These are phyloP conservation scores for Solanum clarkiae DNA, from an alignment of 257 asterid species.

Conservation along the genomic window DNA sequence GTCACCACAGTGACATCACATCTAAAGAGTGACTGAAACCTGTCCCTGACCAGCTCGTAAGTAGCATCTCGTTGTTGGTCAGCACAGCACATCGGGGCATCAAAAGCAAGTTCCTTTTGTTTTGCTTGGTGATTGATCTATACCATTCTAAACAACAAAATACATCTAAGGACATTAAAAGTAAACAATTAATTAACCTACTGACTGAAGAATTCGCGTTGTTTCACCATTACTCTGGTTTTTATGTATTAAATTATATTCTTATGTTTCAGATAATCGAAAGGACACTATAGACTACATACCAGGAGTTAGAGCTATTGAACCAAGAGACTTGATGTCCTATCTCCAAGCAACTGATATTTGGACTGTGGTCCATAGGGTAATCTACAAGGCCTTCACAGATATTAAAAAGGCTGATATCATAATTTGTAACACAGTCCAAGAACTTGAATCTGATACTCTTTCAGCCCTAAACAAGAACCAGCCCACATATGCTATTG, in stretches of 20 bases:
- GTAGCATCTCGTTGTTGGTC: neutral
- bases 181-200: too few relatives aligned
- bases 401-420: slow-evolving; percentile 41
- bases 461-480: slow-evolving; percentile 36
- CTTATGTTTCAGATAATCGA: slow-evolving; percentile 23
- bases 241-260: neutral
- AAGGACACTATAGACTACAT: slow-evolving; percentile 46
- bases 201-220: too few relatives aligned
- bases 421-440: slow-evolving; percentile 57
- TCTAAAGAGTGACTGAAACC: neutral
- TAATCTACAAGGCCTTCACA: slow-evolving; percentile 54
- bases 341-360: slow-evolving; percentile 47
- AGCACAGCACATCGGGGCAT: neutral
- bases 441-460: slow-evolving; percentile 43
- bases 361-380: slow-evolving; percentile 41
- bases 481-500: slow-evolving; percentile 47
- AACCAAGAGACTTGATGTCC: slow-evolving; percentile 51
- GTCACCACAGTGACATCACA: neutral
- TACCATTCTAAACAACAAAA: too few relatives aligned
- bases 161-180: too few relatives aligned
- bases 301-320: slow-evolving; percentile 51
- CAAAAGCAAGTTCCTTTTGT: neutral
- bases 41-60: neutral
- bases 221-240: neutral
- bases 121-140: too few relatives aligned